A percentile compares a stretch with the other conserved stretches of the same genome.
phyloP scores from a whole-genome alignment of 768 basidiomycete genomes.

The Trametes sanguinea region DNA sequence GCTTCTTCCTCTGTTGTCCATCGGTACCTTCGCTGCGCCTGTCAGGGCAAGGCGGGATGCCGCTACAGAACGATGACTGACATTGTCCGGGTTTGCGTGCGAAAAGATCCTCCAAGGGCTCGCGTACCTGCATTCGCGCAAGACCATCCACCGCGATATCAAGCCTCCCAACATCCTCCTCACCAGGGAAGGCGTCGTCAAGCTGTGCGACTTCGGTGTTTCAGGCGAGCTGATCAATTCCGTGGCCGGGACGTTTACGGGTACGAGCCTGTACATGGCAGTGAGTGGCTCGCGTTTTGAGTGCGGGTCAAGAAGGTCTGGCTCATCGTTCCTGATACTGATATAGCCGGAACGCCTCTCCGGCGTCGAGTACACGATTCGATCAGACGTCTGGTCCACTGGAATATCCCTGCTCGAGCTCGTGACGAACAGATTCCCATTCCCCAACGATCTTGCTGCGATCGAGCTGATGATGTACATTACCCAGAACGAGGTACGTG shows the following conservation, averaged over 20 bases:
- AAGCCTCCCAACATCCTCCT: slow-evolving; percentile 93
- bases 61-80: slow-evolving; percentile 18
- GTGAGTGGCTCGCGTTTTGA: slow-evolving; percentile 51
- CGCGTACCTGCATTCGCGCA: slow-evolving; percentile 85
- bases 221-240: slow-evolving; percentile 94
- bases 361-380: slow-evolving; percentile 89
- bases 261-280: slow-evolving; percentile 98
- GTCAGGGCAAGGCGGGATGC: slow-evolving; percentile 7
- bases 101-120: slow-evolving; percentile 85
- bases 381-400: slow-evolving; percentile 97
- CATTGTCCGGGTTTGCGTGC: slow-evolving; percentile 9
- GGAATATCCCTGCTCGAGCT: slow-evolving; percentile 94
- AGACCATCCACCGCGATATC: slow-evolving; percentile 95
- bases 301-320: not conserved
- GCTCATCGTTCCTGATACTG: slow-evolving; percentile 11
- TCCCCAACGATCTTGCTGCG: slow-evolving; percentile 87
- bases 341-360: slow-evolving; percentile 89
- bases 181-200: slow-evolving; percentile 86
- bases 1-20: not conserved
- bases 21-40: not conserved
- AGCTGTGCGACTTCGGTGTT: slow-evolving; percentile 95
- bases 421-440: slow-evolving; percentile 93
- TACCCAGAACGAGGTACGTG: slow-evolving; percentile 70
- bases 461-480: slow-evolving; percentile 95
- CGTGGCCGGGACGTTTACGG: slow-evolving; percentile 93